Conservation (phyloP, 140 eudicot species). For the Senecio squalidus region DNA sequence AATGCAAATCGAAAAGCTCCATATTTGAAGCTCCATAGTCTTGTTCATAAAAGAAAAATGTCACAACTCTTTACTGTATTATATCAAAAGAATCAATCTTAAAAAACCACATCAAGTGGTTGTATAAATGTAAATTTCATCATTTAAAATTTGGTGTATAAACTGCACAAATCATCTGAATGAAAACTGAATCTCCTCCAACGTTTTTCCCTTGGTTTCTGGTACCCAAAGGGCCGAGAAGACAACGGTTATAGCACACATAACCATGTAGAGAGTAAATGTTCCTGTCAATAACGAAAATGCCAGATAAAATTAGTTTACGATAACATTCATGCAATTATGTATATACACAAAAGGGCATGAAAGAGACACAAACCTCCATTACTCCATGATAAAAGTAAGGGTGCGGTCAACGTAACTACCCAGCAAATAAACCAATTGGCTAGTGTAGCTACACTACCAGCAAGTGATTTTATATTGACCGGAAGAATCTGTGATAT, state of each 20-base stretch:
- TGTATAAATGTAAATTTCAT: too few species aligned
- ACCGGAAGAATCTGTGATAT: conserved; percentile 65
- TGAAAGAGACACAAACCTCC: conserved; percentile 53
- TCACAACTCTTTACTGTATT: too few species aligned
- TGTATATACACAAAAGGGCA: not conserved
- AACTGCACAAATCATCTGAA: conserved; percentile 44
- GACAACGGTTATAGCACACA: conserved; percentile 45
- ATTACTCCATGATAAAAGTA: conserved; percentile 73
- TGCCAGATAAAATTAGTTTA: conserved; percentile 2
- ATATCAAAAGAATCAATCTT: not conserved
- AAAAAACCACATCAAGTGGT: not conserved
- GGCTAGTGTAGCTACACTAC: conserved; percentile 77
- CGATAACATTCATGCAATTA: conserved; percentile 1
- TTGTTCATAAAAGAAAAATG: too few species aligned
- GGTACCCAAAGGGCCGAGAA: conserved; percentile 71
- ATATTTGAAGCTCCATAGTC: too few species aligned
- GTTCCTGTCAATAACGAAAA: conserved; percentile 46
- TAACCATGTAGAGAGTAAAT: conserved; percentile 58
- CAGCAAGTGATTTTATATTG: conserved; percentile 90
- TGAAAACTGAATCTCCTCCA: conserved; percentile 88
- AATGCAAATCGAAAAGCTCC: too few species aligned
- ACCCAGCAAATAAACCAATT: conserved; percentile 79
- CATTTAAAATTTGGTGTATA: not conserved
- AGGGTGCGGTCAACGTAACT: conserved; percentile 72
- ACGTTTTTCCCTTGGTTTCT: conserved; percentile 87